Percentiles rank a stretch among this genome's conserved stretches.
Conservation (phyloP, 176 grass and related monocot species). For the Cenchrus fungigraminus region DNA sequence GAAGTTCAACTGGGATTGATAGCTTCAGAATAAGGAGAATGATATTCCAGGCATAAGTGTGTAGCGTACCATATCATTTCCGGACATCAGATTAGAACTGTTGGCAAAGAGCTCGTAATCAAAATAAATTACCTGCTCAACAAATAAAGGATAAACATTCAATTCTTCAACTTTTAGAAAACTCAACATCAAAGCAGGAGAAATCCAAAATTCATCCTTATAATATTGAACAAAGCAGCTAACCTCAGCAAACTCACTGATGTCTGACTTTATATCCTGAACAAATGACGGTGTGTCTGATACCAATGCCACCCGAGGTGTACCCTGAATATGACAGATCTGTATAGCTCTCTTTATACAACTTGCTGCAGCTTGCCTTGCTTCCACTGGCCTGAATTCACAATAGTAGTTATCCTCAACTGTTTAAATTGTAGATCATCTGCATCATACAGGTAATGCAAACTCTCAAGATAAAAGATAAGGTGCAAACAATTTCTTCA, state of each 20-base stretch:
- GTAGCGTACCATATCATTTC: conserved; percentile 58
- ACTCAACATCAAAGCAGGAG: not conserved
- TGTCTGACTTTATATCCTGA: conserved; percentile 65
- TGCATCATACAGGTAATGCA: too few relatives aligned
- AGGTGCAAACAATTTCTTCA: not conserved
- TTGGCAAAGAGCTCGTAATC: conserved; percentile 72
- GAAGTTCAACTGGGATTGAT: not conserved
- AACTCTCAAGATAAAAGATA: too few relatives aligned
- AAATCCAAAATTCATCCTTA: not conserved
- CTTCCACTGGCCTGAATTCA: conserved; percentile 69
- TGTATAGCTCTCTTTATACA: conserved; percentile 81
- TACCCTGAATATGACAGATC: conserved; percentile 40
- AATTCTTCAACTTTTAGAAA: not conserved
- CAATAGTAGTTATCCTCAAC: conserved; percentile 36
- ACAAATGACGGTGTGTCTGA: conserved; percentile 86
- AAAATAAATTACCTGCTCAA: conserved; percentile 76
- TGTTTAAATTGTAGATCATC: conserved; percentile 9
- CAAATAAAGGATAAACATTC: conserved; percentile 10
- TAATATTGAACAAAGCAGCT: conserved; percentile 37
- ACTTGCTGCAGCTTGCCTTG: conserved; percentile 73
- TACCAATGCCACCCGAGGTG: conserved; percentile 65
- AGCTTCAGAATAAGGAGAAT: too few relatives aligned
- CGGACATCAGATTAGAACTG: conserved; percentile 37
- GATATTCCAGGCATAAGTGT: not conserved
- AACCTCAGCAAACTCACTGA: conserved; percentile 88